These are phyloP conservation scores for Porpolomopsis calyptriformis DNA, from an alignment of 768 basidiomycete species.

Conservation along the genomic window DNA sequence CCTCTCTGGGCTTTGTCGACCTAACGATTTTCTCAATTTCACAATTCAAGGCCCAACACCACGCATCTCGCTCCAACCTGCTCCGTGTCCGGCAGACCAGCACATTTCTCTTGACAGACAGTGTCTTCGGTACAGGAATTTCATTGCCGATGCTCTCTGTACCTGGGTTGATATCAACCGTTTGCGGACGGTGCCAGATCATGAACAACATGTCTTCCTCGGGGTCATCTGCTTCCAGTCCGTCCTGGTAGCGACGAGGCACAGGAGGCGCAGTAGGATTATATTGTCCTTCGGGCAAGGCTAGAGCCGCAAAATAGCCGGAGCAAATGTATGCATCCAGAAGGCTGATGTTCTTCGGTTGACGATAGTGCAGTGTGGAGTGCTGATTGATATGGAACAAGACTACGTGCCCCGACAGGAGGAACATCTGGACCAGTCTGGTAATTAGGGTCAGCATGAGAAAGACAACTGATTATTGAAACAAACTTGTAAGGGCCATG, in stretches of 20 bases:
- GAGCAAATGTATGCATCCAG: slow-evolving; percentile 76
- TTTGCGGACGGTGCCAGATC: slow-evolving; percentile 52
- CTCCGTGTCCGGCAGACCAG: slow-evolving; percentile 65
- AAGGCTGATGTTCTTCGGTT: slow-evolving; percentile 47
- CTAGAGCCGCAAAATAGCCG: slow-evolving; percentile 69
- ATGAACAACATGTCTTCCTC: slow-evolving; percentile 86
- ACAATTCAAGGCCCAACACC: slow-evolving; percentile 89
- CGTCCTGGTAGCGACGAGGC: slow-evolving; percentile 80
- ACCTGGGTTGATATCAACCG: slow-evolving; percentile 18
- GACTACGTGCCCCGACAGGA: slow-evolving; percentile 67
- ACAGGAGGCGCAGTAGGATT: slow-evolving; percentile 37
- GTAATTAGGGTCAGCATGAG: slow-evolving; percentile 3
- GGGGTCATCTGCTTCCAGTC: slow-evolving; percentile 76
- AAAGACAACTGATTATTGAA: neutral
- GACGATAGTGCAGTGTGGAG: slow-evolving; percentile 45
- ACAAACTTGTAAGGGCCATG: slow-evolving; percentile 73
- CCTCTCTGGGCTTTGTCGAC: slow-evolving; percentile 52
- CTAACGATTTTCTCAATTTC: slow-evolving; percentile 80
- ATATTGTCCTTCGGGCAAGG: slow-evolving; percentile 56
- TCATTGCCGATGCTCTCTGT: slow-evolving; percentile 18
- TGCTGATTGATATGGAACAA: slow-evolving; percentile 56
- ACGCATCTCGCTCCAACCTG: slow-evolving; percentile 81
- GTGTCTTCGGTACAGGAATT: slow-evolving; percentile 17
- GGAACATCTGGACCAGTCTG: slow-evolving; percentile 62
- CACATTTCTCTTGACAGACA: slow-evolving; percentile 50